Evolutionary conservation across 441 rosid species (phyloP).

Genomic region (Flueggea neowawraea): DNA sequence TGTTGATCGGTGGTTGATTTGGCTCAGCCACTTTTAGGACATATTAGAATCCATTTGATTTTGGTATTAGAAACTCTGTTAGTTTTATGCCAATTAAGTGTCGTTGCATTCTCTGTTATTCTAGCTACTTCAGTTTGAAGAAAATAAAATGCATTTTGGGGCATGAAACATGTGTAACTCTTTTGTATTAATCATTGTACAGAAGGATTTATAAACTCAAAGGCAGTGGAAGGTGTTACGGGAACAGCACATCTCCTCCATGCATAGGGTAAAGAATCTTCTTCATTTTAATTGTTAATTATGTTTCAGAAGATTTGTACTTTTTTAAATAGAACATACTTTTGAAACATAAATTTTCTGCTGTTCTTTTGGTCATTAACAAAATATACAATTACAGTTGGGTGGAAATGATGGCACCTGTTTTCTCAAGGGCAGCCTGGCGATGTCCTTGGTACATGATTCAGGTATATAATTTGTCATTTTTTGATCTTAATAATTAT

Average conservation of each 20-base stretch:
- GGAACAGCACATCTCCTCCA: constrained; percentile 78
- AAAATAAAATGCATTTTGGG: too few relatives aligned
- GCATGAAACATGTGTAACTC: not conserved
- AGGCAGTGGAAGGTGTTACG: constrained; percentile 72
- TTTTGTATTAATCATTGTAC: constrained; percentile 8
- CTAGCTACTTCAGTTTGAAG: too few relatives aligned
- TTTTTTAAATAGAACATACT: too few relatives aligned
- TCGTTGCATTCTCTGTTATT: too few relatives aligned
- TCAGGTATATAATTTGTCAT: constrained; percentile 46
- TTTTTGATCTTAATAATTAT: not conserved
- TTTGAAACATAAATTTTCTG: too few relatives aligned
- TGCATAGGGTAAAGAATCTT: constrained; percentile 60
- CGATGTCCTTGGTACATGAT: constrained; percentile 89
- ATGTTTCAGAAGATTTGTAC: too few relatives aligned
- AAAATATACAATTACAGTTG: constrained; percentile 46
- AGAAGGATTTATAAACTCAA: constrained; percentile 74
- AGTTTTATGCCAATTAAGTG: too few relatives aligned
- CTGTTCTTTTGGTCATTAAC: not conserved
- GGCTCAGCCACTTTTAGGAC: too few relatives aligned
- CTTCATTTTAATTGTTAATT: not conserved
- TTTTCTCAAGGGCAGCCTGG: constrained; percentile 91
- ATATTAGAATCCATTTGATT: too few relatives aligned
- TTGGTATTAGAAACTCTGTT: too few relatives aligned
- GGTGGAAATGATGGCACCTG: constrained; percentile 99
- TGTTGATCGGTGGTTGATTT: too few relatives aligned